phyloP scores from a whole-genome alignment of 495 filamentous ascomycete species.

The Trichoderma gamsii region DNA sequence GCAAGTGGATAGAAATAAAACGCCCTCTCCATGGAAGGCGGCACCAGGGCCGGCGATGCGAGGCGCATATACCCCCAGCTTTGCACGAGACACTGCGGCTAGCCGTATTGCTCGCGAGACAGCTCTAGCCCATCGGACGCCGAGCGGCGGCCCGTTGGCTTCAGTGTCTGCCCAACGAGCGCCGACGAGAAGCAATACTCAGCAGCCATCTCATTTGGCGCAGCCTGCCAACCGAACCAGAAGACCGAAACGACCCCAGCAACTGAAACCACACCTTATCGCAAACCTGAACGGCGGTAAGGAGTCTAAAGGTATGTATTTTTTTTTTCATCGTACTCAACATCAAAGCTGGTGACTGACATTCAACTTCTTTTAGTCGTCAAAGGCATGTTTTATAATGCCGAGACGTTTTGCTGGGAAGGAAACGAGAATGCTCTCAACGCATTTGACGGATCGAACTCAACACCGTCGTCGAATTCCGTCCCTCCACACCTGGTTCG shows the following conservation, averaged over 20 bases:
- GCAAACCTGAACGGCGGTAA: constrained; percentile 43
- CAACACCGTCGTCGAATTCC: constrained; percentile 42
- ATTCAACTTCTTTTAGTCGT: constrained; percentile 50
- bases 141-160: constrained; percentile 47
- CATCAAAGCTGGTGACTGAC: neutral
- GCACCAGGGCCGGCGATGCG: constrained; percentile 47
- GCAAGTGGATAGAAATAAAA: constrained; percentile 47
- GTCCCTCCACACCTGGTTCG: constrained; percentile 43
- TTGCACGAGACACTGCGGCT: constrained; percentile 90
- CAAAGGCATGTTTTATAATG: constrained; percentile 94
- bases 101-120: constrained; percentile 86
- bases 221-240: constrained; percentile 44
- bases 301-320: constrained; percentile 42
- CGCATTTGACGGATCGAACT: constrained; percentile 60
- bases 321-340: constrained; percentile 10
- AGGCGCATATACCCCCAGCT: constrained; percentile 62
- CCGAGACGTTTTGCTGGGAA: constrained; percentile 79
- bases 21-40: constrained; percentile 46
- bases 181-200: constrained; percentile 44
- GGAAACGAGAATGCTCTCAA: constrained; percentile 82
- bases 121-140: constrained; percentile 55
- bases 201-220: constrained; percentile 21
- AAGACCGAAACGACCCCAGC: constrained; percentile 47
- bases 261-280: constrained; percentile 45
- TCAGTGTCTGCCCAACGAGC: constrained; percentile 74